Base-by-base conservation (phyloP, 352 stramenopile genomes). In the Pythium aphanidermatum region DNA sequence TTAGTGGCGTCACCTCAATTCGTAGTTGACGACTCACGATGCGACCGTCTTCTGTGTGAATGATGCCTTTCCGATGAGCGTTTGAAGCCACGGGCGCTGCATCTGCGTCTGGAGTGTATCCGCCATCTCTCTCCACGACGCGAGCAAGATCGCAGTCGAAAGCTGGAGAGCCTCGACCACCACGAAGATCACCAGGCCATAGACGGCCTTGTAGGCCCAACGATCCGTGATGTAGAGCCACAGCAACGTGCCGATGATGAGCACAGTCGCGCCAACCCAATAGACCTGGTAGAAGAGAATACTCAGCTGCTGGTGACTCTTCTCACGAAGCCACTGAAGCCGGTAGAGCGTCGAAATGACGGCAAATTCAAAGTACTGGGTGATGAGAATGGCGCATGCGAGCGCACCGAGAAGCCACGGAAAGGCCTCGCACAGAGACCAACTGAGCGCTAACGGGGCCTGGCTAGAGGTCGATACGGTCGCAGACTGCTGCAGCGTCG, bases 181-280 rank as follows among this genome's bases (percentile, higher is more conserved):
- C 7, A 66, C 55, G 37, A 78, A 78, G 44, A 81, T 75, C 28
- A 70, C 24, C 5, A 70, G 53, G 24, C 70, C 77, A 38, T 85
- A 87, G 5, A 71, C 56, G 7, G 70, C 29, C 23, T 70, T 69
- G 24, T 63, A 52, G 9, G 43, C 58, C 51, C 55, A 63, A 13
- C 74, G 76, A 25, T 87, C 70, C 4, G 77, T 82, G 13, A 71
- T 45, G 46, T 79, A 82, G 23, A 90, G 62, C 77, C 77, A 90
- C 2, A 83, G 32, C 19, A 56, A 47, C 17, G 64, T 55, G 13
- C 38, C 43, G 20, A 74, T 0, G 19, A 82, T 36, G 36, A 74
- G 74, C 13, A 64, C 39, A n/a, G 77, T 13, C 9, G 65, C 68
- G 16, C 66, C 31, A n/a, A 69, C 51, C 77, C 77, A 90, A 46